Evolutionary conservation across 805 yeast species (phyloP).

Genomic region (Cyberlindnera maclurae): DNA sequence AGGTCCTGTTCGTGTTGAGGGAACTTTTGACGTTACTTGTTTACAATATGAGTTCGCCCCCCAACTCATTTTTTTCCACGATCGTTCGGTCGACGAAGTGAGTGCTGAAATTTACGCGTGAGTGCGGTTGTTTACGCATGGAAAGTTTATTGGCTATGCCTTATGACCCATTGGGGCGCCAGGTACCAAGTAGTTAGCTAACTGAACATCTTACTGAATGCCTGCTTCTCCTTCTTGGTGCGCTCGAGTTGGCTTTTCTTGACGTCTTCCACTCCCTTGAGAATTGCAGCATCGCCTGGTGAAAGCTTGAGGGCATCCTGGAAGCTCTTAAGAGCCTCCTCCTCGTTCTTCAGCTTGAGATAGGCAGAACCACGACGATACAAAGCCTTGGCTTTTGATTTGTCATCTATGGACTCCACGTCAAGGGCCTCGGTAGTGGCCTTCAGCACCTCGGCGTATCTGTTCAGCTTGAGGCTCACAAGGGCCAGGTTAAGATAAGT

Average conservation of each 20-base stretch:
- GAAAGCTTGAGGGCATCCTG: conserved; percentile 55
- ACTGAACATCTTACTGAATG: conserved; percentile 61
- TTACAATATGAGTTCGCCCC: background rate
- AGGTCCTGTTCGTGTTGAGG: background rate
- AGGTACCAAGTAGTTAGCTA: conserved; percentile 14
- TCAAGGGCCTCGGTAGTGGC: conserved; percentile 65
- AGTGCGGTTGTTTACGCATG: no score
- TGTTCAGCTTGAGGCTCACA: conserved; percentile 57
- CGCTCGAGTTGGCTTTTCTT: conserved; percentile 44
- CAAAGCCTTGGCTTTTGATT: conserved; percentile 75
- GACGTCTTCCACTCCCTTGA: conserved; percentile 56
- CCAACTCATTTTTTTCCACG: conserved; percentile 2
- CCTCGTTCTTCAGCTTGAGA: conserved; percentile 55
- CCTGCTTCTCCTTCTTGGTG: conserved; percentile 63
- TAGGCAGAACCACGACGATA: conserved; percentile 82
- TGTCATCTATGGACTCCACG: conserved; percentile 45
- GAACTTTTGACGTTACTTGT: background rate
- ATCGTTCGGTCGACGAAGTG: background rate
- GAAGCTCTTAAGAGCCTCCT: conserved; percentile 59
- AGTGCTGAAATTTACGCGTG: conserved; percentile 11
- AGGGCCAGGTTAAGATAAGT: conserved; percentile 68
- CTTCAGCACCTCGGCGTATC: conserved; percentile 45
- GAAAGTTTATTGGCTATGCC: no score
- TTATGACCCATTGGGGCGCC: no score
- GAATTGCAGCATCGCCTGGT: conserved; percentile 68